Evolutionary conservation across 2,329 filamentous ascomycete genomes (phyloP).

Genomic region (Aureobasidium sp.): DNA sequence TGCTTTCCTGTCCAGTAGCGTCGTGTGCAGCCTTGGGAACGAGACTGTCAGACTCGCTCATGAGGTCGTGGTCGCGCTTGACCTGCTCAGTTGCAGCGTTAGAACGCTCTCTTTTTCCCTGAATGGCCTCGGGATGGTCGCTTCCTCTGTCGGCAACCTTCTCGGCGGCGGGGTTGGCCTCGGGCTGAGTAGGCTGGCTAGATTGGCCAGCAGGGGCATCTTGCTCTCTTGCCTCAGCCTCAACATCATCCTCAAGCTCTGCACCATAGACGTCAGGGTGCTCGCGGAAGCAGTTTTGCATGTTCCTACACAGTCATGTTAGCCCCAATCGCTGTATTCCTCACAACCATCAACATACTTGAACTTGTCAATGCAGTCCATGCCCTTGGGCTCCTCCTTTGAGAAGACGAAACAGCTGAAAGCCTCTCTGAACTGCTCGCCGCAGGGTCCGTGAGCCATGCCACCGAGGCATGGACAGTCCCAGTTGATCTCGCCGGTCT

Average conservation of each 20-base stretch:
- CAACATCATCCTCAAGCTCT: conserved; percentile 66
- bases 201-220: conserved; percentile 1
- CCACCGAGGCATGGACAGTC: conserved; percentile 95
- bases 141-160: conserved; percentile 21
- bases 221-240: conserved; percentile 16
- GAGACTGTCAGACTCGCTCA: conserved; percentile 37
- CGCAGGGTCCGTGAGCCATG: conserved; percentile 94
- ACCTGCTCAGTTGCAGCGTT: conserved; percentile 28
- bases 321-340: conserved; percentile 27
- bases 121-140: conserved; percentile 17
- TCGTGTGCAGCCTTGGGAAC: conserved; percentile 48
- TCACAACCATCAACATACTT: conserved; percentile 57
- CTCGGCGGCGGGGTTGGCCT: conserved; percentile 17
- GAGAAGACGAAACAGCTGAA: conserved; percentile 99
- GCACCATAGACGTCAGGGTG: conserved; percentile 90
- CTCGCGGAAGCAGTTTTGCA: conserved; percentile 94
- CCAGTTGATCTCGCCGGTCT: conserved; percentile 99
- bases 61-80: conserved; percentile 25
- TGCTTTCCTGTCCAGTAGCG: conserved; percentile 17
- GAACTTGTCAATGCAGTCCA: conserved; percentile 97
- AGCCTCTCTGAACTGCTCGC: conserved; percentile 87
- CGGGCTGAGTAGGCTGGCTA: conserved; percentile 10
- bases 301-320: conserved; percentile 53
- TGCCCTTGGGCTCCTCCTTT: conserved; percentile 89
- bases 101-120: conserved; percentile 24